These are phyloP conservation scores for Chlorella sorokiniana DNA, from an alignment of 139 green algal species.

Conservation along the genomic window DNA sequence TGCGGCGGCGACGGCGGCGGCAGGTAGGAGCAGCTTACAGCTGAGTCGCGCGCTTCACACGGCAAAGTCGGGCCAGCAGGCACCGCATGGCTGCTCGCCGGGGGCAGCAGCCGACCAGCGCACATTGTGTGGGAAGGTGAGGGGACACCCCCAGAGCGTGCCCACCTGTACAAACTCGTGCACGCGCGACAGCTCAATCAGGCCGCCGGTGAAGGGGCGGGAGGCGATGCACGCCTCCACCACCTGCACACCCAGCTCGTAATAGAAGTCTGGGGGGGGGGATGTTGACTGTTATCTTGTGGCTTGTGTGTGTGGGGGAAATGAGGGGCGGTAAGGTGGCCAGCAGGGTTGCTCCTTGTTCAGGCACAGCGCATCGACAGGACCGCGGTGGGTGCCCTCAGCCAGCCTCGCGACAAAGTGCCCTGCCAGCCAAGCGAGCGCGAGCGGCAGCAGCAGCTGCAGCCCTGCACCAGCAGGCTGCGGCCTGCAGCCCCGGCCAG, in stretches of 20 bases:
- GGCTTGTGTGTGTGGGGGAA: background rate
- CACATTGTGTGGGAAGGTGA: no score
- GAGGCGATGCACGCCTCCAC: slow-evolving; percentile 82
- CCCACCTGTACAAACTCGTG: slow-evolving; percentile 41
- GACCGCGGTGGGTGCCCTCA: no score
- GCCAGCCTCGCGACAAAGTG: no score
- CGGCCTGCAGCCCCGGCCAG: background rate
- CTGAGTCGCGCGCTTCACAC: no score
- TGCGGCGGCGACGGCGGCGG: no score
- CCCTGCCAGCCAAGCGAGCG: no score
- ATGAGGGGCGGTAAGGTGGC: background rate
- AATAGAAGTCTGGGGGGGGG: slow-evolving; percentile 81
- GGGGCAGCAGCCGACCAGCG: background rate
- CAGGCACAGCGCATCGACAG: no score
- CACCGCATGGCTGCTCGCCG: no score
- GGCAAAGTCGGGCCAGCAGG: no score
- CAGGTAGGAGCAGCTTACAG: background rate
- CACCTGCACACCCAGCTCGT: slow-evolving; percentile 91
- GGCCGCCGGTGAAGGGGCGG: slow-evolving; percentile 74
- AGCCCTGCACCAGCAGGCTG: no score
- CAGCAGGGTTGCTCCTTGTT: no score
- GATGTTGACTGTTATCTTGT: no score
- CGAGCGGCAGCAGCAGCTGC: slow-evolving; percentile 5
- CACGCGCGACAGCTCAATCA: slow-evolving; percentile 79
- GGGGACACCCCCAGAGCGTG: background rate